Evolutionary conservation across 2,329 filamentous ascomycete species (phyloP).

Genomic region (Gaeumannomyces sp.): DNA sequence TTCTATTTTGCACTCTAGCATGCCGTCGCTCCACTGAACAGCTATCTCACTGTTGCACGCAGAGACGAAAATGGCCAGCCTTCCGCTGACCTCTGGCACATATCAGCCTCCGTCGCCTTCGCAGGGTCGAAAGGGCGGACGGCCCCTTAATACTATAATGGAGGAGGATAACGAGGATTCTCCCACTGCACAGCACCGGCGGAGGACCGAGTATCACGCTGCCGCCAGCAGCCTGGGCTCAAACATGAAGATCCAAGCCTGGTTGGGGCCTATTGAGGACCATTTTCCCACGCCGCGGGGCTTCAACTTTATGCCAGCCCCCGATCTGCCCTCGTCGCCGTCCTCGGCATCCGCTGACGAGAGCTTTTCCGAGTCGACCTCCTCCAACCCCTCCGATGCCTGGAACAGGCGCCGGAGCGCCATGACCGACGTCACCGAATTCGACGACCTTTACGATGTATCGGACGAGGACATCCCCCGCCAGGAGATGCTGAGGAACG

Average conservation of each 20-base stretch:
- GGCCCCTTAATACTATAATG: constrained; percentile 59
- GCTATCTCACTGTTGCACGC: constrained; percentile 12
- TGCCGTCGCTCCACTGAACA: constrained; percentile 18
- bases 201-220: constrained; percentile 13
- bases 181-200: constrained; percentile 21
- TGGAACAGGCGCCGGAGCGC: constrained; percentile 54
- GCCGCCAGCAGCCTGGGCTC: constrained; percentile 22
- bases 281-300: constrained; percentile 70
- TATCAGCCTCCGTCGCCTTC: constrained; percentile 38
- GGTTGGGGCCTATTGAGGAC: constrained; percentile 53
- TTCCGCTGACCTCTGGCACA: constrained; percentile 10
- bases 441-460: constrained; percentile 82
- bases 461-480: constrained; percentile 66
- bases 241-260: constrained; percentile 48
- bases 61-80: constrained; percentile 17
- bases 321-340: constrained; percentile 55
- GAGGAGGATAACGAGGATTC: constrained; percentile 45
- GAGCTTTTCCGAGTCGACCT: constrained; percentile 33
- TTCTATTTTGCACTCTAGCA: constrained; percentile 23
- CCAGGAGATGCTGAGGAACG: constrained; percentile 36
- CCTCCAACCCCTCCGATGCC: constrained; percentile 48
- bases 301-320: constrained; percentile 56
- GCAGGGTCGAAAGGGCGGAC: constrained; percentile 49
- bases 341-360: constrained; percentile 42
- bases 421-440: constrained; percentile 63